Conservation (phyloP, 2,329 filamentous ascomycete genomes). For the Chaetomiaceae sp. region DNA sequence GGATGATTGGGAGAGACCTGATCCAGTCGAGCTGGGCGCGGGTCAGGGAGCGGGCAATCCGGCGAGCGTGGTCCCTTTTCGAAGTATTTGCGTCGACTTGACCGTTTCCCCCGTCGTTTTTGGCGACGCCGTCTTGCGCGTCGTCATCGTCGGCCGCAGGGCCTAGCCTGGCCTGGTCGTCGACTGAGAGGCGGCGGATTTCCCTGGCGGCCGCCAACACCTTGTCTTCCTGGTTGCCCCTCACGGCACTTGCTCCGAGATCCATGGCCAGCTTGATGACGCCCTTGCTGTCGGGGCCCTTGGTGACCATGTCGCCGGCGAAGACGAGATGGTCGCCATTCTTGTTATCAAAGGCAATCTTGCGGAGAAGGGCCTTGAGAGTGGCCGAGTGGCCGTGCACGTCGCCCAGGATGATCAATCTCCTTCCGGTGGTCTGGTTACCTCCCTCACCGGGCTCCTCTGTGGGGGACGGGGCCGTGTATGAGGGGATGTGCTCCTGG, state of each 20-base stretch:
- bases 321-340: conserved; percentile 69
- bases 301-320: conserved; percentile 74
- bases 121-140: conserved; percentile 9
- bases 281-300: conserved; percentile 76
- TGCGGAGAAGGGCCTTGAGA: conserved; percentile 59
- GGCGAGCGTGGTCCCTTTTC: conserved; percentile 25
- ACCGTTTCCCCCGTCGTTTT: conserved; percentile 3
- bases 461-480: conserved; percentile 28
- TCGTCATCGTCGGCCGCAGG: conserved; percentile 3
- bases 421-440: conserved; percentile 35
- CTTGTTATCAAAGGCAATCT: conserved; percentile 55
- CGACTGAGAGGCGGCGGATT: conserved; percentile 14
- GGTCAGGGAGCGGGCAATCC: conserved; percentile 50
- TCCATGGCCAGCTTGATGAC: conserved; percentile 72
- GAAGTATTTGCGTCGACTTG: neutral
- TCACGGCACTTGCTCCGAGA: conserved; percentile 72
- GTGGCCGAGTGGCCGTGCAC: conserved; percentile 81
- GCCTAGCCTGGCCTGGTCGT: neutral
- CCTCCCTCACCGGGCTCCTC: conserved; percentile 14
- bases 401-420: conserved; percentile 81
- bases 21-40: conserved; percentile 65
- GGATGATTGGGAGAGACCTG: conserved; percentile 67
- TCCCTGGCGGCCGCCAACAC: conserved; percentile 62
- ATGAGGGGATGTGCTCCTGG: conserved; percentile 25
- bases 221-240: conserved; percentile 89